Evolutionary conservation across 768 basidiomycete genomes (phyloP).

Genomic region (Sporobolomyces pararoseus): DNA sequence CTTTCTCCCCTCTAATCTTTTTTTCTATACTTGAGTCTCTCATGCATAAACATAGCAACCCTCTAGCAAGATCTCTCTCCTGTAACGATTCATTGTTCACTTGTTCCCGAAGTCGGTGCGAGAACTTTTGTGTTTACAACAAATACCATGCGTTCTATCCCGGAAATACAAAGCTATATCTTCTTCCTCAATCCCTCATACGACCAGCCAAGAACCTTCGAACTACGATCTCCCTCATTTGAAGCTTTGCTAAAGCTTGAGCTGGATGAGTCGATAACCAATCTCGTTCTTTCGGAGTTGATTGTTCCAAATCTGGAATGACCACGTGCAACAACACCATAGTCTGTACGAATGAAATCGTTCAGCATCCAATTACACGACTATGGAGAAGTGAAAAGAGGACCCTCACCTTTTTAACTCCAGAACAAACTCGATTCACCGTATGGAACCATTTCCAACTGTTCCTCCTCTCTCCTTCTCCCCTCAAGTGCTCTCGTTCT

Average conservation of each 20-base stretch:
- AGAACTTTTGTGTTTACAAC: too few species aligned
- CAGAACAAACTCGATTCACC: constrained; percentile 89
- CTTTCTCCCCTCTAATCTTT: neutral
- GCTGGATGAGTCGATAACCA: constrained; percentile 62
- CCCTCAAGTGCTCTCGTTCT: constrained; percentile 18
- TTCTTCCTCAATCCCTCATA: constrained; percentile 58
- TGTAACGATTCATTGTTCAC: neutral
- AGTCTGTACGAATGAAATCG: constrained; percentile 58
- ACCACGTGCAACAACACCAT: constrained; percentile 85
- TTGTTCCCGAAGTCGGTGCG: too few species aligned
- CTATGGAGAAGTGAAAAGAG: neutral
- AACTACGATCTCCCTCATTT: constrained; percentile 76
- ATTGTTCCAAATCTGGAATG: constrained; percentile 63
- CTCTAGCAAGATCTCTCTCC: neutral
- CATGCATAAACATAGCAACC: neutral
- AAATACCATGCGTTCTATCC: too few species aligned
- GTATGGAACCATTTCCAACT: constrained; percentile 96
- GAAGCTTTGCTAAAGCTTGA: constrained; percentile 65
- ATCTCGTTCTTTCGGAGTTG: constrained; percentile 53
- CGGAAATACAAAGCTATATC: neutral
- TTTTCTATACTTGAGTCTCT: neutral
- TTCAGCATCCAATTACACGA: neutral
- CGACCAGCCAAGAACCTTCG: constrained; percentile 84
- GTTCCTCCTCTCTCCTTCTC: constrained; percentile 50
- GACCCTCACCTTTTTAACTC: constrained; percentile 83